Evolutionary conservation across 176 grass and related monocot genomes (phyloP).

Genomic region (Avena atlantica): DNA sequence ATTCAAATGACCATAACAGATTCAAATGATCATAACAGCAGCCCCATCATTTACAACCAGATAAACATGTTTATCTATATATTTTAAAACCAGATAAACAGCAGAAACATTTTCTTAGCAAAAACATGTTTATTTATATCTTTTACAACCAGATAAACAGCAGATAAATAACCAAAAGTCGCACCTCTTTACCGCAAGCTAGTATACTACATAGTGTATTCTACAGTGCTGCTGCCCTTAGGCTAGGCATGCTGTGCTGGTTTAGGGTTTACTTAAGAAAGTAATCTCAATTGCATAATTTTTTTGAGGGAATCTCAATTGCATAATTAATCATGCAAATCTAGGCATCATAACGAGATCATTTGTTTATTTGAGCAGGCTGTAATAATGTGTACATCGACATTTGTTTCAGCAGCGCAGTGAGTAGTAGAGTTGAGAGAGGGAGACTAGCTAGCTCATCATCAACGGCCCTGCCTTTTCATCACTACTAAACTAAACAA

Average conservation of each 20-base stretch:
- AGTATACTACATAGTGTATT: not conserved
- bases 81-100: too few relatives aligned
- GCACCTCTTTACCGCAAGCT: not conserved
- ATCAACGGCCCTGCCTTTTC: not conserved
- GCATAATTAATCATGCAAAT: not conserved
- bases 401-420: slow-evolving; percentile 36
- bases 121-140: too few relatives aligned
- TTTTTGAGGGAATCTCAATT: too few relatives aligned
- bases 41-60: too few relatives aligned
- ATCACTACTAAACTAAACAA: slow-evolving; percentile 6
- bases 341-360: not conserved
- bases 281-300: too few relatives aligned
- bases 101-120: too few relatives aligned
- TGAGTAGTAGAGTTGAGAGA: slow-evolving; percentile 1
- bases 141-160: too few relatives aligned
- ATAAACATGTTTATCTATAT: too few relatives aligned
- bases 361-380: not conserved
- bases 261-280: too few relatives aligned
- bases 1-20: too few relatives aligned
- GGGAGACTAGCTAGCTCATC: not conserved
- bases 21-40: too few relatives aligned
- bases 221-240: not conserved
- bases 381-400: slow-evolving; percentile 8
- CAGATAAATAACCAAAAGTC: not conserved
- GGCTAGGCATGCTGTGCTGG: not conserved